Percentiles rank a stretch among this genome's conserved stretches.
These are phyloP conservation scores for Bruguiera sexangula DNA, from an alignment of 345 rosid genomes.

Conservation along the genomic window DNA sequence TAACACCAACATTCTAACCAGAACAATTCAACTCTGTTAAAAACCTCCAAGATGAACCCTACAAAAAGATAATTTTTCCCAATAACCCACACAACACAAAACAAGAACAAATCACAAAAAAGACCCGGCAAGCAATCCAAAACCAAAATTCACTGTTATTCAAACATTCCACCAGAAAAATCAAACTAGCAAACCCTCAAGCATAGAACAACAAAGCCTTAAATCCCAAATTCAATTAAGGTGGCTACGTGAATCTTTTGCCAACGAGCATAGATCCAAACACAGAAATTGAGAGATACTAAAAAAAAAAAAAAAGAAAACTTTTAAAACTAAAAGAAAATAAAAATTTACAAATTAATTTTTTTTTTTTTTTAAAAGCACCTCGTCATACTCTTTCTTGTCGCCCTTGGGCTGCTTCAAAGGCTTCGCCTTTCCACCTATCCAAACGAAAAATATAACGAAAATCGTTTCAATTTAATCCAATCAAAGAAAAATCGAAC, in stretches of 20 bases:
- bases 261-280: not conserved
- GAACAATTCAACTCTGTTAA: too few relatives aligned
- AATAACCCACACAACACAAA: too few relatives aligned
- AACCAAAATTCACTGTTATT: too few relatives aligned
- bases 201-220: too few relatives aligned
- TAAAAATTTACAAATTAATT: too few relatives aligned
- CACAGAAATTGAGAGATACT: not conserved
- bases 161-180: not conserved
- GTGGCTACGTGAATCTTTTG: too few relatives aligned
- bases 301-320: not conserved
- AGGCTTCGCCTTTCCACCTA: slow-evolving; percentile 84
- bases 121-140: too few relatives aligned
- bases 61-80: too few relatives aligned
- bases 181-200: not conserved
- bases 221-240: too few relatives aligned
- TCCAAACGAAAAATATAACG: not conserved
- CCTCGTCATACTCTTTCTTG: slow-evolving; percentile 84
- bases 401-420: slow-evolving; percentile 70
- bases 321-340: not conserved
- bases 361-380: slow-evolving; percentile 8
- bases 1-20: too few relatives aligned
- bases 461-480: not conserved
- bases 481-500: not conserved
- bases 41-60: too few relatives aligned
- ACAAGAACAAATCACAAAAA: too few relatives aligned